phyloP scores from a whole-genome alignment of 2,329 filamentous ascomycete species.

The Alternaria infectoria region DNA sequence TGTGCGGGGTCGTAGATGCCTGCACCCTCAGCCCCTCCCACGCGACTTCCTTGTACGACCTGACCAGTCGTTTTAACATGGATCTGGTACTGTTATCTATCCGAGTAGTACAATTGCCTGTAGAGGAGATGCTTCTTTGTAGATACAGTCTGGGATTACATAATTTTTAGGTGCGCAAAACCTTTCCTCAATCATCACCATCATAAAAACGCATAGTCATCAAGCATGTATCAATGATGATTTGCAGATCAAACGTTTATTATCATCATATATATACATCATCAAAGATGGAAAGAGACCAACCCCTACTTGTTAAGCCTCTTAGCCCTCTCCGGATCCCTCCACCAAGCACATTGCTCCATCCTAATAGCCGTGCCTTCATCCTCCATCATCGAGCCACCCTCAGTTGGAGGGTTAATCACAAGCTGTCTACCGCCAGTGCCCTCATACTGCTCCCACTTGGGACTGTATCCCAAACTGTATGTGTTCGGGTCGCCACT shows the following conservation, averaged over 20 bases:
- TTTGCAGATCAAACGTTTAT: neutral
- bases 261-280: neutral
- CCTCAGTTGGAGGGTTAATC: conserved; percentile 29
- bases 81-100: neutral
- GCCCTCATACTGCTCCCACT: conserved; percentile 39
- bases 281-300: neutral
- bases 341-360: conserved; percentile 43
- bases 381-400: conserved; percentile 34
- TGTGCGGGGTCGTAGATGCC: neutral
- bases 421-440: conserved; percentile 23
- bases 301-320: conserved; percentile 38
- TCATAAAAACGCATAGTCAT: no score
- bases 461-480: conserved; percentile 22
- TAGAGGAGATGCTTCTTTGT: no score
- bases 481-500: conserved; percentile 44
- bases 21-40: neutral
- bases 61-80: neutral
- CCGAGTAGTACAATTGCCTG: no score
- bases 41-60: neutral
- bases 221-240: no score
- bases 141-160: no score
- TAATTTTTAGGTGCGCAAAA: no score
- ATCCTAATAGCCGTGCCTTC: conserved; percentile 35
- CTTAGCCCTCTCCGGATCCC: conserved; percentile 34
- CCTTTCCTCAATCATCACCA: no score